Base-by-base conservation (phyloP, 2,329 filamentous ascomycete genomes). In the Grosmannia serpens region DNA sequence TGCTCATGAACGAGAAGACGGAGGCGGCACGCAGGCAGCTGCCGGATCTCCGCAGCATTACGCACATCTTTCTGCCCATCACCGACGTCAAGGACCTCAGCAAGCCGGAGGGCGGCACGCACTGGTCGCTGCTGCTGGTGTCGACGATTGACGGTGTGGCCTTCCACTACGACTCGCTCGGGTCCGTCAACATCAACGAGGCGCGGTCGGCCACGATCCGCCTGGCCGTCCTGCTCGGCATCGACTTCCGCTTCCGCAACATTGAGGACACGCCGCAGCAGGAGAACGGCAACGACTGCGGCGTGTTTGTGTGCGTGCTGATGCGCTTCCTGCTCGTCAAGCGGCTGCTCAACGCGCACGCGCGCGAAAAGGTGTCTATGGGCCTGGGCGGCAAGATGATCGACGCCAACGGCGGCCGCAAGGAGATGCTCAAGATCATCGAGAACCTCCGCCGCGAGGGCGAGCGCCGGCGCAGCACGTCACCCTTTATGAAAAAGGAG, bases 321-420 rank as follows among this genome's bases (percentile, higher is more conserved):
- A 99, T 99, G 91, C 85, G 91, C 54, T 88, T 96, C 73, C 75
- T 99, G n/a, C 79, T 99, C 22, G 77, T 96, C 55, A 91, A 91
- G 72, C 79, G 89, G 59, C 77, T 99, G 27, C 75, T 99, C 59
- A 83, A 81, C 64, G 90, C 89, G 10, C 87, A 90, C 67, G 85
- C 88, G 3, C 82, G 83, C 62, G 85, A 92, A 70, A 96, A 95
- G 74, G 87, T 97, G 15, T 91, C 85, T 62, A 97, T 99, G 94
- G 94, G 88, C 67, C 87, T 97, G 81, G 84, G 82, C 6, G 89
- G 88, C 27, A 91, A 90, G 69, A 81, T 87, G 67, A 85, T 97
- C 55, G 89, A 96, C 73, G 89, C 90, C 4, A 74, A 76, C 50
- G 85, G 86, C 6, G 90, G 88, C 1, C 79, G 94, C 57, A 95